A percentile compares a stretch with the other conserved stretches of the same genome.
phyloP scores from a whole-genome alignment of 176 grass and related monocot species.

The Cenchrus americanus region DNA sequence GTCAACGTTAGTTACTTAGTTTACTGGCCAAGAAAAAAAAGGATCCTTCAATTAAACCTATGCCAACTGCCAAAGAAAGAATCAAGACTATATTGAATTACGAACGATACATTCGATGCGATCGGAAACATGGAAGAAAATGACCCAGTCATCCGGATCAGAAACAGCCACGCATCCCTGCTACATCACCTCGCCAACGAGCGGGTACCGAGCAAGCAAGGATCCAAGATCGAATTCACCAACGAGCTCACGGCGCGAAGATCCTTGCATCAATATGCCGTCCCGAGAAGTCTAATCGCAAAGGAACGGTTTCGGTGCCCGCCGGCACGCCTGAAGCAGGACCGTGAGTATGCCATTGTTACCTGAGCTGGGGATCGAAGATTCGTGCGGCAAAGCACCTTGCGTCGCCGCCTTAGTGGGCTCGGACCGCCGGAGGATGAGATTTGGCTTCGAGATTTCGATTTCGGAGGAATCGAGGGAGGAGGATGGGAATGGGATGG shows the following conservation, averaged over 20 bases:
- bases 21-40: not conserved
- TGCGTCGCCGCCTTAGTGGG: not conserved
- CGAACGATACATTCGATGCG: not conserved
- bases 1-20: not conserved
- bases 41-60: not conserved
- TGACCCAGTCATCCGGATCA: not conserved
- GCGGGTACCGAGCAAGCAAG: not conserved
- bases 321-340: no score
- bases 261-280: not conserved
- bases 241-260: not conserved
- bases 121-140: not conserved
- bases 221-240: not conserved
- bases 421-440: not conserved
- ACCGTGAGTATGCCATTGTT: not conserved
- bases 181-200: not conserved
- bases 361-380: slow-evolving; percentile 27
- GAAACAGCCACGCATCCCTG: not conserved
- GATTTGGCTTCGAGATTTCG: not conserved
- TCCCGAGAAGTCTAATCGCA: not conserved
- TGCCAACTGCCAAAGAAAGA: not conserved
- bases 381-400: not conserved
- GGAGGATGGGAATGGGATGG: not conserved
- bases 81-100: not conserved
- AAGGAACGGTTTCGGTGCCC: not conserved
- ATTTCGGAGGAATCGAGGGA: not conserved